Conservation (phyloP, 225 moss, liverwort and hornwort genomes). For the Sphagnum tenellum region DNA sequence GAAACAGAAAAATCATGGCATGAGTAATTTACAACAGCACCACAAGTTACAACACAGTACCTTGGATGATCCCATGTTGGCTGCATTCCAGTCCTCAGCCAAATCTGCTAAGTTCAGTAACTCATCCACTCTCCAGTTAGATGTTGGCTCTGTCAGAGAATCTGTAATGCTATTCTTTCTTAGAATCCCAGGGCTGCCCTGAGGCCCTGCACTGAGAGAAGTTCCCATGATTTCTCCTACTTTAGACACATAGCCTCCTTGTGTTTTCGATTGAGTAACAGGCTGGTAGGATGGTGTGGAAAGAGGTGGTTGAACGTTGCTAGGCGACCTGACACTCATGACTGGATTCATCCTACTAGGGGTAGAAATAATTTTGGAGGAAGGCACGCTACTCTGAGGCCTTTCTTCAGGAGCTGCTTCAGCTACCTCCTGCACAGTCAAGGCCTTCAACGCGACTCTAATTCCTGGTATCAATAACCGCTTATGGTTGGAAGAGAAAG, state of each 20-base stretch:
- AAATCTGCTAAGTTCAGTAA: constrained; percentile 74
- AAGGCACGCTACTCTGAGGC: constrained; percentile 12
- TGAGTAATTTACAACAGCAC: neutral
- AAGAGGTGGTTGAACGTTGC: constrained; percentile 5
- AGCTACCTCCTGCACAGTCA: constrained; percentile 23
- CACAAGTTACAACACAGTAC: constrained; percentile 12
- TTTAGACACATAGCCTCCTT: constrained; percentile 18
- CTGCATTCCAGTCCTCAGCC: constrained; percentile 74
- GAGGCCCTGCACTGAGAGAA: constrained; percentile 8
- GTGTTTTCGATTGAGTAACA: constrained; percentile 11
- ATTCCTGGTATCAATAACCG: constrained; percentile 74
- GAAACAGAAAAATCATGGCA: neutral
- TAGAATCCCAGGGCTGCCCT: constrained; percentile 12
- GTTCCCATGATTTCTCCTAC: constrained; percentile 3
- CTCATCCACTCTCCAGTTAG: constrained; percentile 72
- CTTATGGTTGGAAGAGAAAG: constrained; percentile 70
- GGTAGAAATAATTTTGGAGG: neutral
- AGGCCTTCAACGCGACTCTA: constrained; percentile 66
- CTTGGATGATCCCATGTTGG: constrained; percentile 87
- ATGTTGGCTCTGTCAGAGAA: constrained; percentile 50
- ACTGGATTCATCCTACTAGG: neutral
- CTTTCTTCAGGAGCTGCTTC: constrained; percentile 26
- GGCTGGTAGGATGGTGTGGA: constrained; percentile 20
- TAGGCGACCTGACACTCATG: too few species aligned
- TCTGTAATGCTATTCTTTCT: constrained; percentile 55